Base-by-base conservation (phyloP, 2,329 filamentous ascomycete species). In the Sporothrix curviconia region DNA sequence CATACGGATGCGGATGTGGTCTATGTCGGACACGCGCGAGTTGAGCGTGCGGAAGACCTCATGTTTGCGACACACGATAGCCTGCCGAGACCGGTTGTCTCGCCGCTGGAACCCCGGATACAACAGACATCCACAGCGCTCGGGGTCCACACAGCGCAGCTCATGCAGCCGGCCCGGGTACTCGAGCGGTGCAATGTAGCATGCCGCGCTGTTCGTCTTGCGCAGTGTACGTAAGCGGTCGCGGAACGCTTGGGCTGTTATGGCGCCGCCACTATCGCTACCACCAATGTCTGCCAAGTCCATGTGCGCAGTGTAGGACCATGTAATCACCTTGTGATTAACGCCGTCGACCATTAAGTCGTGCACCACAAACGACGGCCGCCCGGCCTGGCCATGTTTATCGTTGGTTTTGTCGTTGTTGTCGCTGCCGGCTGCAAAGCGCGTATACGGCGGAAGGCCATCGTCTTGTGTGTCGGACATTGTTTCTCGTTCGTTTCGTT, bases 251-350 rank as follows among this genome's bases (percentile, higher is more conserved):
- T 47, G 44, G 15, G 44, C 44, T n/a, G 44, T 47, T 15, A 47
- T 47, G 15, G n/a, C 25, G 8, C 44, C 15, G 15, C 14, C 22
- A 5, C 14, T 14, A n/a, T 17, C 15, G 0, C 15, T 12, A 11
- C 19, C 7, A 17, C 22, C 14, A 14, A 28, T 3, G 14, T 15
- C 46, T n/a, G 28, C 25, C 28, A 59, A 15, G 25, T 59, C 53
- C 15, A 59, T 9, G 52, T 59, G 57, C 1, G 57, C 57, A 2
- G 57, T 59, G 22, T 59, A 59, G n/a, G 52, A 40, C 57, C 52
- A 55, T 7, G 46, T 55, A 5, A 30, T 17, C 1, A 59, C 51
- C 25, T 58, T 50, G 34, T 55, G 25, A 3, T 36, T n/a, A 1
- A 32, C 44, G 17, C 51, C 43, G 36, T 8, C 22, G 6, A 49